Percentiles rank a stretch among this genome's conserved stretches.
phyloP scores from a whole-genome alignment of 371 early-diverging fungal species.

The Syncephalastrum contaminatum region DNA sequence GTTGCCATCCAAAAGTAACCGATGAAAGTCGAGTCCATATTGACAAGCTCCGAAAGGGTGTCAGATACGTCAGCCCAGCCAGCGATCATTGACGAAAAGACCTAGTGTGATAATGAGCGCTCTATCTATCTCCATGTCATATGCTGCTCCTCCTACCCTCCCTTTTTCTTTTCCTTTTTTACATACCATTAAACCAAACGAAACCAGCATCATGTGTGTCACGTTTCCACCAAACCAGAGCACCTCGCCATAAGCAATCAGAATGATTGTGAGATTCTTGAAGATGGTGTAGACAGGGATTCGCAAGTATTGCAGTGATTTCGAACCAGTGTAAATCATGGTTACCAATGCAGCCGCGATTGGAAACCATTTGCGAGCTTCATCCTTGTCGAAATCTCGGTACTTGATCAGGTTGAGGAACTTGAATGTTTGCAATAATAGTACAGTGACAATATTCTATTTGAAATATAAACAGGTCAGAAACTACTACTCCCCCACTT shows the following conservation, averaged over 20 bases:
- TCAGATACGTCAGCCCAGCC: slow-evolving; percentile 74
- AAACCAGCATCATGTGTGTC: slow-evolving; percentile 74
- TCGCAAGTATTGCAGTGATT: slow-evolving; percentile 86
- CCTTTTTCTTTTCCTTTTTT: no score
- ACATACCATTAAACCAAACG: slow-evolving; percentile 88
- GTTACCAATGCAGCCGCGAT: slow-evolving; percentile 84
- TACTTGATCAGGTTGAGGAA: slow-evolving; percentile 66
- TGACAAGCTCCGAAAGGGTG: slow-evolving; percentile 44
- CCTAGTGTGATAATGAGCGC: slow-evolving; percentile 29
- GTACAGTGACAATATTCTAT: slow-evolving; percentile 45
- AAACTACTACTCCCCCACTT: no score
- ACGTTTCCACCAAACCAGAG: slow-evolving; percentile 81
- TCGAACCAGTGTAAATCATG: slow-evolving; percentile 99
- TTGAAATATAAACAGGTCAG: not conserved
- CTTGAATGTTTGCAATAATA: slow-evolving; percentile 50
- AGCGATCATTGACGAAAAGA: slow-evolving; percentile 91
- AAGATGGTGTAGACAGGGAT: slow-evolving; percentile 98
- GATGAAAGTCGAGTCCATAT: slow-evolving; percentile 30
- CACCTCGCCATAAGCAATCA: slow-evolving; percentile 95
- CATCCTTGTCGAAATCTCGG: slow-evolving; percentile 65
- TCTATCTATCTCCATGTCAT: not conserved
- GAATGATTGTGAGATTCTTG: slow-evolving; percentile 98
- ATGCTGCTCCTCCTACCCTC: not conserved
- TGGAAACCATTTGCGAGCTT: slow-evolving; percentile 84
- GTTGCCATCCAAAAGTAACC: slow-evolving; percentile 87